Percentiles rank a stretch among this genome's conserved stretches.
phyloP scores from a whole-genome alignment of 2,329 filamentous ascomycete species.

The Tolypocladium tundrense region DNA sequence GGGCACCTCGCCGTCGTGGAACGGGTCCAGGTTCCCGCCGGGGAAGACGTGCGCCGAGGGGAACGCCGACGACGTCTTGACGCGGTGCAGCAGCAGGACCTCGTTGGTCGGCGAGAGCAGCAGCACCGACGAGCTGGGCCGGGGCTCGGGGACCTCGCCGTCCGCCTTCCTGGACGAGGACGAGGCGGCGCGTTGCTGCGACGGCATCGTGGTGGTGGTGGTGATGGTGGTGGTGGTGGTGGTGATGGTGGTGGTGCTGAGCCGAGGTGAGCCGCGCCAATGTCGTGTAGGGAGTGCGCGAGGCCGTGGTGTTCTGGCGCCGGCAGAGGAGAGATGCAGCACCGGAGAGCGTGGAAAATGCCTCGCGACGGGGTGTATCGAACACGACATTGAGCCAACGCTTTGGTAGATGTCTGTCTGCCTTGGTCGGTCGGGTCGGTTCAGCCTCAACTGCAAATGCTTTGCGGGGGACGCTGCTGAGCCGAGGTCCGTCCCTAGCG shows the following conservation, averaged over 20 bases:
- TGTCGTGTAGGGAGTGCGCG: neutral
- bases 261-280: neutral
- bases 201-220: constrained; percentile 2
- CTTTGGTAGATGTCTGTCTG: too few relatives aligned
- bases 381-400: neutral
- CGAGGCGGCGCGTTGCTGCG: neutral
- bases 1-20: constrained; percentile 59
- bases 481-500: too few relatives aligned
- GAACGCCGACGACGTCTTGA: constrained; percentile 73
- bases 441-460: too few relatives aligned
- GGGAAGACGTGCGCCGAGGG: constrained; percentile 93
- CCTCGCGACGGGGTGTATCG: neutral
- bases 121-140: constrained; percentile 67
- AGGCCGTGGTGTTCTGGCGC: neutral
- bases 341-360: neutral
- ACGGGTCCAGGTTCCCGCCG: constrained; percentile 69
- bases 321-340: neutral
- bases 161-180: constrained; percentile 10
- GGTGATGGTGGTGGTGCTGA: neutral
- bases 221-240: constrained; percentile 1
- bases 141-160: constrained; percentile 29
- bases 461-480: too few relatives aligned
- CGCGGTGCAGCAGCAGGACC: constrained; percentile 77
- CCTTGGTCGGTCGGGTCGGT: too few relatives aligned
- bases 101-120: constrained; percentile 80